A percentile compares a stretch with the other conserved stretches of the same genome.
Evolutionary conservation across 1,139 yeast genomes (phyloP).

Genomic region (Taphrina wiesneri): DNA sequence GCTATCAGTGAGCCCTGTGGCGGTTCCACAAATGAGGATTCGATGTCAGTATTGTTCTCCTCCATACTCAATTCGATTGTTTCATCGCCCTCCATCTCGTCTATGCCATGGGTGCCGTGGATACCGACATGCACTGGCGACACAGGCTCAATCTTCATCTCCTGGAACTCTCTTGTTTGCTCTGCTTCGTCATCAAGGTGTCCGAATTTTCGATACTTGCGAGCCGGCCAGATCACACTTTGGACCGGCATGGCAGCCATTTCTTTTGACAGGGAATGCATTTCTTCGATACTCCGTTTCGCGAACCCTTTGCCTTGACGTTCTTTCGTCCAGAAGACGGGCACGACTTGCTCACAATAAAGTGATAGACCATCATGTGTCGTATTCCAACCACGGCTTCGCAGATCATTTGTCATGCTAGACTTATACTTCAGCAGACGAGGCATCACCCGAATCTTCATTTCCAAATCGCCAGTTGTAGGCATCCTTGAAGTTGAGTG

Average conservation of each 20-base stretch:
- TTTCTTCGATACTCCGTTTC: constrained; percentile 12
- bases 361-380: constrained; percentile 71
- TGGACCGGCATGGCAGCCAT: not conserved
- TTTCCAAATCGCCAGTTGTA: constrained; percentile 48
- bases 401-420: constrained; percentile 63
- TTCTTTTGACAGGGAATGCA: not conserved
- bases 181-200: not conserved
- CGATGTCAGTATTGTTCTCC: constrained; percentile 3
- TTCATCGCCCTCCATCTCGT: constrained; percentile 16
- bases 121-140: not conserved
- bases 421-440: constrained; percentile 63
- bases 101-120: not conserved
- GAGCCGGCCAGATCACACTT: constrained; percentile 14
- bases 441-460: constrained; percentile 71
- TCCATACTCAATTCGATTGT: constrained; percentile 28
- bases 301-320: constrained; percentile 19
- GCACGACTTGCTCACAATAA: constrained; percentile 49
- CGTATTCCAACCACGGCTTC: constrained; percentile 70
- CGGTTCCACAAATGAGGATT: constrained; percentile 22
- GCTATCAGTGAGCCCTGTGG: constrained; percentile 13
- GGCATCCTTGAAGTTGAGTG: constrained; percentile 56
- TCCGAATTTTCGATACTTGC: not conserved
- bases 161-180: not conserved
- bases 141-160: not conserved
- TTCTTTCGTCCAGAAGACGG: constrained; percentile 15